Percentiles rank a stretch among this genome's conserved stretches.
These are phyloP conservation scores for Mucor plumbeus DNA, from an alignment of 371 early-diverging fungal species.

Conservation along the genomic window DNA sequence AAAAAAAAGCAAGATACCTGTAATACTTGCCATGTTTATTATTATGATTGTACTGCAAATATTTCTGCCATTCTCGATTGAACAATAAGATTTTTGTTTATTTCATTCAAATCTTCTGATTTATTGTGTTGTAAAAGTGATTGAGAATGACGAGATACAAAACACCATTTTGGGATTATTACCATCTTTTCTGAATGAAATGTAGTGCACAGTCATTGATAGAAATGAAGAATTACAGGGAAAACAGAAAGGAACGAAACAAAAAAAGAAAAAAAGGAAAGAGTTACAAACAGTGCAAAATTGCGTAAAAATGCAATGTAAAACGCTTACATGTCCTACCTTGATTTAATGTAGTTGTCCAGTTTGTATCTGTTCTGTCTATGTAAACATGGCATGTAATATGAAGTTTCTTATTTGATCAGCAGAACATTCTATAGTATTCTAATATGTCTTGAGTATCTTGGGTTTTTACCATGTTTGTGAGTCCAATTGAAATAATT, in stretches of 20 bases:
- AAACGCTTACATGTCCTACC: constrained; percentile 5
- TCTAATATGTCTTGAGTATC: not conserved
- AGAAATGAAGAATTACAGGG: not conserved
- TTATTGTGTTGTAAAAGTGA: not conserved
- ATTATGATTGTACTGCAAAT: not conserved
- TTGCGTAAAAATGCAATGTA: not conserved
- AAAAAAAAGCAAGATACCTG: not conserved
- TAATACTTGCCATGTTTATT: not conserved
- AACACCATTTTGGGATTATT: not conserved
- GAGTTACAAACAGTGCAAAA: not conserved
- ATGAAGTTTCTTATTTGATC: not conserved
- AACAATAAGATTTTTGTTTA: not conserved
- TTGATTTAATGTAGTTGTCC: not conserved
- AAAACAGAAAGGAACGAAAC: not conserved
- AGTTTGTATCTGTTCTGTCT: not conserved
- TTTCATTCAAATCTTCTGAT: too few species aligned
- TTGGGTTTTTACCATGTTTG: not conserved
- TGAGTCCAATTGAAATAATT: not conserved
- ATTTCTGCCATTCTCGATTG: not conserved
- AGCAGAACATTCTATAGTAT: not conserved
- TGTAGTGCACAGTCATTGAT: too few species aligned
- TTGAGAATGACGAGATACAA: constrained; percentile 1
- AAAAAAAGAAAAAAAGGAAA: not conserved
- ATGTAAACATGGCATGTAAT: not conserved
- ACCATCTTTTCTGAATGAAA: not conserved